Evolutionary conservation across 108 stramenopile genomes (phyloP), one percentile per base, ranked within the genome.

Genomic region (Tribonema minus): DNA sequence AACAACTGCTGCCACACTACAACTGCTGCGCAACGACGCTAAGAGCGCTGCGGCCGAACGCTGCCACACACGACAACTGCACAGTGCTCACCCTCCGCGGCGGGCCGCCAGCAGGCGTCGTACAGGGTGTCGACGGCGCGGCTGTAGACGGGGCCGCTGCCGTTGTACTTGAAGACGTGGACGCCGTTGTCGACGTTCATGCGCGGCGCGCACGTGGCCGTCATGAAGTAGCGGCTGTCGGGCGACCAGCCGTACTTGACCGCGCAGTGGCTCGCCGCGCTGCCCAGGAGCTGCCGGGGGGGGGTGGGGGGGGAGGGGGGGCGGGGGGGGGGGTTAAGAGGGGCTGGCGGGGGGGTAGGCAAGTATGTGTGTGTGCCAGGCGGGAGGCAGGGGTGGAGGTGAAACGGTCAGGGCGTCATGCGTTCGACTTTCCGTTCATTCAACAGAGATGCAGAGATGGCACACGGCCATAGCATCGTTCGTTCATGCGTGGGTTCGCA

Each of bases 121-220:
- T 27, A 67, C 5, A 76, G 75, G 35, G 58, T 54, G 3, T 67
- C 65, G 30, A 76, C 58, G 1, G 61, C 36, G 23, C 36, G 38
- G 5, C 62, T 54, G 9, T 46, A 30, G 2, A 86, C 38, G n/a
- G 86, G 84, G 27, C 86, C 86, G 20, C 28, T 76, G 1, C 86
- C 86, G 32, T 86, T 82, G 76, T 86, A 86, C 27, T 68, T 65
- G 68, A 86, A 86, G 23, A 75, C 63, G 58, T 90, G 83, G 2
- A 94, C 87, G 37, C 93, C 93, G 87, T 97, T 97, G 76, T 96
- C 96, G 15, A 99, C 98, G 87, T 97, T 97, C 96, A 97, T 97
- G 5, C 95, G 89, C 3, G 98, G 98, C 40, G 91, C 91, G 2
- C 93, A 92, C 7, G 98, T 97, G 23, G 90, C 89, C 28, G 92